phyloP scores from a whole-genome alignment of 1,139 yeast species.

The Blastobotrys aristatus region DNA sequence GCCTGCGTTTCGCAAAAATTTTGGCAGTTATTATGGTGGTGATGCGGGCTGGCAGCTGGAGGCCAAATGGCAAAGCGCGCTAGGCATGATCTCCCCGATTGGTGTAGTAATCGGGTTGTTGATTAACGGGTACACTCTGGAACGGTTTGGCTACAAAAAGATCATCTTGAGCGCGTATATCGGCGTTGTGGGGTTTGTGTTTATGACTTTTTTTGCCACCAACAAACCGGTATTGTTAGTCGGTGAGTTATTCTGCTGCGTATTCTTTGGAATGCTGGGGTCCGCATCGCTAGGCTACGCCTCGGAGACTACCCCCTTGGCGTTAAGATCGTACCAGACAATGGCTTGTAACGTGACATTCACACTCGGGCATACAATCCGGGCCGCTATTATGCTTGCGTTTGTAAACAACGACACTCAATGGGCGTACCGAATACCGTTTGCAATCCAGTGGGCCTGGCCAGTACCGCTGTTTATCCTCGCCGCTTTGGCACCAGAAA shows the following conservation, averaged over 20 bases:
- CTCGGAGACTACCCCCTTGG: constrained; percentile 45
- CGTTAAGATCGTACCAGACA: constrained; percentile 36
- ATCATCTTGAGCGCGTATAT: constrained; percentile 36
- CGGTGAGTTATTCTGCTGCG: constrained; percentile 42
- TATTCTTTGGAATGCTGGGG: constrained; percentile 45
- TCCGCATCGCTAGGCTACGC: constrained; percentile 43
- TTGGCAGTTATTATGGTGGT: constrained; percentile 23
- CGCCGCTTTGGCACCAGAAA: constrained; percentile 50
- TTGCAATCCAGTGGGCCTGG: constrained; percentile 58
- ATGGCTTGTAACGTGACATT: constrained; percentile 38
- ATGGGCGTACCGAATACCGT: constrained; percentile 42
- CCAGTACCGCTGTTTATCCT: constrained; percentile 49
- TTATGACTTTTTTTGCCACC: constrained; percentile 42
- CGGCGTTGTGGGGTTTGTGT: constrained; percentile 32
- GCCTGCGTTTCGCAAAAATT: constrained; percentile 38
- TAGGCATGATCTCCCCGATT: constrained; percentile 39
- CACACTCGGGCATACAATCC: constrained; percentile 41
- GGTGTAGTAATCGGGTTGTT: constrained; percentile 25
- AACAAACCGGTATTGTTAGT: constrained; percentile 36
- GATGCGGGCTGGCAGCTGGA: constrained; percentile 31
- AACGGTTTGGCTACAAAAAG: constrained; percentile 45
- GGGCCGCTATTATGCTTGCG: constrained; percentile 9
- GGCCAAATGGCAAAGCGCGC: constrained; percentile 44
- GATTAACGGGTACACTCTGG: constrained; percentile 29
- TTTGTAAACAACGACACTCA: background rate